Conservation (phyloP, 169 alveolate genomes). For the Eimeria necatrix region DNA sequence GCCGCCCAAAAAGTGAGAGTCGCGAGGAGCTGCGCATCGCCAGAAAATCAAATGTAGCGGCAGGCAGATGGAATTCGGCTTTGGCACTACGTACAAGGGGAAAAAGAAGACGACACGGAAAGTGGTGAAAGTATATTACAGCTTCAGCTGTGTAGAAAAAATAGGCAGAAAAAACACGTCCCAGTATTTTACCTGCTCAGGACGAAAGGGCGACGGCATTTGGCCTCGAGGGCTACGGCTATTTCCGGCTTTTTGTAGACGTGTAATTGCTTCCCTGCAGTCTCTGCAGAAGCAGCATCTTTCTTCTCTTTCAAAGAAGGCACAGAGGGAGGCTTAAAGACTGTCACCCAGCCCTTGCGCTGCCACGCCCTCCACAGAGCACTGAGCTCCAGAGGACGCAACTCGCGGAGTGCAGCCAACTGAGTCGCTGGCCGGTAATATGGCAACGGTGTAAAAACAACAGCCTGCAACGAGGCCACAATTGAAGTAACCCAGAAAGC, state of each 20-base stretch:
- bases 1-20: conserved; percentile 64
- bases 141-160: not conserved
- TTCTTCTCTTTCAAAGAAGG: not conserved
- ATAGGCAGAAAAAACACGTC: not conserved
- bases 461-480: not conserved
- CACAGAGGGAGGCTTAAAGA: conserved; percentile 44
- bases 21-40: conserved; percentile 53
- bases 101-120: not conserved
- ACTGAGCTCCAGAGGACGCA: conserved; percentile 38
- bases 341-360: conserved; percentile 59
- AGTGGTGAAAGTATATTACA: too few relatives aligned
- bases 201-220: conserved; percentile 64
- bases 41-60: not conserved
- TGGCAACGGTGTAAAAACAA: conserved; percentile 52
- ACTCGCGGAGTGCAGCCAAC: conserved; percentile 48
- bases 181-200: conserved; percentile 25
- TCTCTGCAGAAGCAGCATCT: not conserved
- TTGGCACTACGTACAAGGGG: not conserved
- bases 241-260: conserved; percentile 43
- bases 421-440: conserved; percentile 32
- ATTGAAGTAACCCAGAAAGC: not conserved
- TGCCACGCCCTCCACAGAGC: conserved; percentile 68
- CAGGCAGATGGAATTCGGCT: not conserved
- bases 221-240: conserved; percentile 45
- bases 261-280: conserved; percentile 3